Conservation (phyloP, 164 flowering plant species). For the Magnolia changhungtana region DNA sequence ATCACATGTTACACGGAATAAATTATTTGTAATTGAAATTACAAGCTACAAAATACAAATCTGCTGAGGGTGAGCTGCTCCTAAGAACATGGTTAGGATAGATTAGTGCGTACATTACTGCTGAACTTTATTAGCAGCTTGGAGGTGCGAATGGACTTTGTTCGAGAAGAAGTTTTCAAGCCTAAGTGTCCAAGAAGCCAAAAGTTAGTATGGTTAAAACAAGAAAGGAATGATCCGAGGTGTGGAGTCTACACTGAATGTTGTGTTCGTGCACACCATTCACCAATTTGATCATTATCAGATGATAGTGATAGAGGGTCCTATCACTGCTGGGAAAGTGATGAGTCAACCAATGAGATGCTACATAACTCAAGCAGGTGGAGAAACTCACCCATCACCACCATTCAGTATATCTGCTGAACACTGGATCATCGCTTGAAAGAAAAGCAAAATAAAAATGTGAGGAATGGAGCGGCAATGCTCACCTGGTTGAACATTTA, state of each 20-base stretch:
- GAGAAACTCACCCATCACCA: not conserved
- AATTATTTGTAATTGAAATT: too few relatives aligned
- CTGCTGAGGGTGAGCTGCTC: too few relatives aligned
- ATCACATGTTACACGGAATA: too few relatives aligned
- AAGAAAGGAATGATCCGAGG: not conserved
- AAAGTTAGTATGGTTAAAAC: not conserved
- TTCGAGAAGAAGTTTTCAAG: conserved; percentile 67
- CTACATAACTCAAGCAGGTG: not conserved
- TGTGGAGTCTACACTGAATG: too few relatives aligned
- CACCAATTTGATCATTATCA: not conserved
- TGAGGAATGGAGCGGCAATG: conserved; percentile 3
- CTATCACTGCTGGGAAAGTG: not conserved
- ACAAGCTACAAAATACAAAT: too few relatives aligned
- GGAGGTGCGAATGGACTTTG: conserved; percentile 71
- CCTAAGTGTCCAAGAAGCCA: conserved; percentile 34
- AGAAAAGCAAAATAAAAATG: not conserved
- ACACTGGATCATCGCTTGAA: not conserved
- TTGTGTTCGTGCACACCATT: not conserved
- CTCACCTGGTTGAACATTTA: conserved; percentile 82
- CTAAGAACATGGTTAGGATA: too few relatives aligned
- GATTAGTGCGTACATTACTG: conserved; percentile 16
- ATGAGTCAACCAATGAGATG: not conserved
- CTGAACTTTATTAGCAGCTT: conserved; percentile 54
- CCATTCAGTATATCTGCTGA: not conserved
- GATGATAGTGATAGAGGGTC: not conserved